These are phyloP conservation scores for Hyaloscypha bicolor DNA, from an alignment of 495 filamentous ascomycete genomes.

Conservation along the genomic window DNA sequence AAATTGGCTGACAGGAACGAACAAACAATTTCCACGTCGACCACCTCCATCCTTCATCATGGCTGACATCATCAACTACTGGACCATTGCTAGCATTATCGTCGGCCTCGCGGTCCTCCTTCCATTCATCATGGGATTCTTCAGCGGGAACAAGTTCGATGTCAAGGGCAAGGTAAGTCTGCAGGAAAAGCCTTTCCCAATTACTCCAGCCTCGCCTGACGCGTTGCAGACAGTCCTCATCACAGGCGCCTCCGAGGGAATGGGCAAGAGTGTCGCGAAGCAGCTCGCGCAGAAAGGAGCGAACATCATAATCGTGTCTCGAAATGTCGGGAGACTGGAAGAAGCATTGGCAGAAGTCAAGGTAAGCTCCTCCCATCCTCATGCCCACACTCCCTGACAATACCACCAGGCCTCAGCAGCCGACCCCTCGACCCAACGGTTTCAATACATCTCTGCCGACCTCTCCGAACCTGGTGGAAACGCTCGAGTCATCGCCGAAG, in stretches of 20 bases:
- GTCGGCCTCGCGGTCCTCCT: conserved; percentile 14
- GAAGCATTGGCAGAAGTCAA: conserved; percentile 66
- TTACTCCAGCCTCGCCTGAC: conserved; percentile 3
- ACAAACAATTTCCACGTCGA: background rate
- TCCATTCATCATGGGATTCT: conserved; percentile 31
- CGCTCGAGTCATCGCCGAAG: conserved; percentile 66
- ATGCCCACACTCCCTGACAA: conserved; percentile 4
- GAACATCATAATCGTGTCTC: conserved; percentile 81
- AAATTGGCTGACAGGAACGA: background rate
- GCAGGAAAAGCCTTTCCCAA: background rate
- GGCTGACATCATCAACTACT: conserved; percentile 19
- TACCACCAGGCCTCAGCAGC: conserved; percentile 56
- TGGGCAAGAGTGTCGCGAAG: conserved; percentile 75
- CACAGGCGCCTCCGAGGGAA: conserved; percentile 91
- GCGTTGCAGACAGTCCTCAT: conserved; percentile 74
- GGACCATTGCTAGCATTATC: conserved; percentile 19
- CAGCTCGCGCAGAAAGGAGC: conserved; percentile 83
- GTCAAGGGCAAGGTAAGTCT: conserved; percentile 32
- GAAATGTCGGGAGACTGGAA: conserved; percentile 75
- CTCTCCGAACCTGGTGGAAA: conserved; percentile 70
- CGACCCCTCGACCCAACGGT: conserved; percentile 66
- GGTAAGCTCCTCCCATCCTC: conserved; percentile 41
- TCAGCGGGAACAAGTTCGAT: conserved; percentile 30
- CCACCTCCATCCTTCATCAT: conserved; percentile 21
- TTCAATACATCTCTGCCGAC: conserved; percentile 85